phyloP scores from a whole-genome alignment of 495 filamentous ascomycete genomes.

The Amphirosellinia nigrospora region DNA sequence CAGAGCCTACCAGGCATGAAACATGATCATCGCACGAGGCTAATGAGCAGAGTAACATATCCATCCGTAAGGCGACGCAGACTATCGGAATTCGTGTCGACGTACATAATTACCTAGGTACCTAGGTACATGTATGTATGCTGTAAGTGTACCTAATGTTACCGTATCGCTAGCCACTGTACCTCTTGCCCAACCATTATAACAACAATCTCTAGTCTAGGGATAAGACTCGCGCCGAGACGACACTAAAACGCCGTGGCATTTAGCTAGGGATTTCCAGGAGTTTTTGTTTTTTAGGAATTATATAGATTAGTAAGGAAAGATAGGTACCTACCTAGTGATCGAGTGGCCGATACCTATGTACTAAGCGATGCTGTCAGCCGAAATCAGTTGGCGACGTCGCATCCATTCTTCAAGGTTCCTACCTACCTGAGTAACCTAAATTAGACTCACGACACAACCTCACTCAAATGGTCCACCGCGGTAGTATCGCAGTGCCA shows the following conservation, averaged over 20 bases:
- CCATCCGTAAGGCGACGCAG: not conserved
- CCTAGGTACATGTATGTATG: no score
- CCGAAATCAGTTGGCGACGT: not conserved
- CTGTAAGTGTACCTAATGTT: no score
- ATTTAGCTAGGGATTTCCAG: no score
- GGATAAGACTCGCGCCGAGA: no score
- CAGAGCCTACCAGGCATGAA: not conserved
- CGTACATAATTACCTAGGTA: not conserved
- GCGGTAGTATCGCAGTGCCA: not conserved
- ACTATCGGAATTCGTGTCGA: conserved; percentile 1
- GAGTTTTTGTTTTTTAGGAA: no score
- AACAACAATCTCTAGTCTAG: not conserved
- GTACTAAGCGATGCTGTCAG: not conserved
- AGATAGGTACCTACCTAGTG: no score
- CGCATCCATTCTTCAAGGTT: not conserved
- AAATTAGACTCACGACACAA: not conserved
- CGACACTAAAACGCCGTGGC: not conserved
- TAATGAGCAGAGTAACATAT: not conserved
- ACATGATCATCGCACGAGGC: conserved; percentile 11
- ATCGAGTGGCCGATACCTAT: no score
- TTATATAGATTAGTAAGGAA: no score
- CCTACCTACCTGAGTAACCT: not conserved
- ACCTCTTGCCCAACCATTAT: no score
- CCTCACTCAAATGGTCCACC: not conserved
- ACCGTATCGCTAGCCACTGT: no score